Base-by-base conservation (phyloP, 352 stramenopile genomes). In the Saprolegnia parasitica region DNA sequence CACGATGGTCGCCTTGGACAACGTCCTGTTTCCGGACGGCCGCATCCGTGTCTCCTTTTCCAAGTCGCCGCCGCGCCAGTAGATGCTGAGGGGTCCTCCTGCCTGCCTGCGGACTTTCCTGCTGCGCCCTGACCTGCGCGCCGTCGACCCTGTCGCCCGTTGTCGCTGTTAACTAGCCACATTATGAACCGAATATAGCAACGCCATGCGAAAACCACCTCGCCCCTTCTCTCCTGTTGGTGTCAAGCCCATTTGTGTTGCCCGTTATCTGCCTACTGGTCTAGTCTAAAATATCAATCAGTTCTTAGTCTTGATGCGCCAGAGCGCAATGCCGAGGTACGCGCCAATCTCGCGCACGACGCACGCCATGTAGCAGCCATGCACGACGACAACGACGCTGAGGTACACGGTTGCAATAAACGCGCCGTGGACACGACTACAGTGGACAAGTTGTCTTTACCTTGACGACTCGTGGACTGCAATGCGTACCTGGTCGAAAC, bases 291-390 rank as follows among this genome's bases (percentile, higher is more conserved):
- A 35, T 35, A 35, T 35, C 2, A 35, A 2, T 35, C 2, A 35
- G 29, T 35, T 35, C 29, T 35, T 35, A 35, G 29, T 35, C 29
- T 35, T 35, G 29, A 35, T 35, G 29, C 2, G 29, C 74, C 93
- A 93, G 63, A 91, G 73, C 71, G 80, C 88, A 71, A 93, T 95
- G 71, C 89, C 81, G 67, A 95, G 79, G 74, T 90, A 90, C 71
- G 88, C 77, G 72, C 86, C 91, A 46, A 95, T 95, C 71, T 93
- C 84, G 67, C 79, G 82, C 55, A 95, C 83, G 21, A 93, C 86
- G 73, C 83, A 75, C 23, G 77, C 77, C 16, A 93, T 82, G 58
- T 88, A 95, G 76, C 92, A 81, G 50, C 88, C 56, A 71, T 95
- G 93, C 8, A 91, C 76, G 16, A 77, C 68, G 55, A 84, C 64